A percentile compares a stretch with the other conserved stretches of the same genome.
These are phyloP conservation scores for Neoboletus subvelutipes DNA, from an alignment of 768 basidiomycete species.

Conservation along the genomic window DNA sequence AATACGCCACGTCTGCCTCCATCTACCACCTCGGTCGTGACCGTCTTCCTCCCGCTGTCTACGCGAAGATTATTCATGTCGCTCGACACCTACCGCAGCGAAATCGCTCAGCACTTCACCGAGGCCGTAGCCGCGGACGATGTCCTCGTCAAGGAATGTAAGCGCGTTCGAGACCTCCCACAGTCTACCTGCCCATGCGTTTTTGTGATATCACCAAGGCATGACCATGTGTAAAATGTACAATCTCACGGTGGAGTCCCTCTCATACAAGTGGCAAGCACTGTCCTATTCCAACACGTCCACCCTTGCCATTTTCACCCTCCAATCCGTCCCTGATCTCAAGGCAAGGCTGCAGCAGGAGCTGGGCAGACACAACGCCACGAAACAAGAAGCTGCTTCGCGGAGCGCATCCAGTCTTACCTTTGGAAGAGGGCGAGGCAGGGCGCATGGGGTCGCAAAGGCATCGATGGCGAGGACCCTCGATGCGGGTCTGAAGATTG, in stretches of 20 bases:
- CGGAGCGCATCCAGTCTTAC: conserved; percentile 15
- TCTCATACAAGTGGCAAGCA: conserved; percentile 74
- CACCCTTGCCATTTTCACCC: conserved; percentile 47
- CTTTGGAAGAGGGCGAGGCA: conserved; percentile 16
- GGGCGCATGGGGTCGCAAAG: not conserved
- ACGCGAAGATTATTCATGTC: conserved; percentile 19
- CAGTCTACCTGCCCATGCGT: conserved; percentile 13
- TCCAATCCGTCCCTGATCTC: conserved; percentile 44
- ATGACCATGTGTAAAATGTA: conserved; percentile 63
- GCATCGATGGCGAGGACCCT: conserved; percentile 1
- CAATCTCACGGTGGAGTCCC: conserved; percentile 48
- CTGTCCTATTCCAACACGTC: conserved; percentile 30
- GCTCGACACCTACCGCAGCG: conserved; percentile 13
- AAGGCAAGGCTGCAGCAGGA: conserved; percentile 46
- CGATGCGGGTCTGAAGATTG: conserved; percentile 16
- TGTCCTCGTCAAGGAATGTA: conserved; percentile 54
- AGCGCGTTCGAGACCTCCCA: conserved; percentile 11
- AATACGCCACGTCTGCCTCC: not conserved
- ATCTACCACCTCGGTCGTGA: not conserved
- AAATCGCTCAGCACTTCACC: conserved; percentile 29
- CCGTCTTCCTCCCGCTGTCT: not conserved
- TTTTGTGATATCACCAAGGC: conserved; percentile 40
- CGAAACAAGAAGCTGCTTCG: conserved; percentile 35
- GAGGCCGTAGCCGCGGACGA: conserved; percentile 39
- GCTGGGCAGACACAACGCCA: conserved; percentile 20